Base-by-base conservation (phyloP, 1,139 yeast species). In the Yamadazyma trypodendri region DNA sequence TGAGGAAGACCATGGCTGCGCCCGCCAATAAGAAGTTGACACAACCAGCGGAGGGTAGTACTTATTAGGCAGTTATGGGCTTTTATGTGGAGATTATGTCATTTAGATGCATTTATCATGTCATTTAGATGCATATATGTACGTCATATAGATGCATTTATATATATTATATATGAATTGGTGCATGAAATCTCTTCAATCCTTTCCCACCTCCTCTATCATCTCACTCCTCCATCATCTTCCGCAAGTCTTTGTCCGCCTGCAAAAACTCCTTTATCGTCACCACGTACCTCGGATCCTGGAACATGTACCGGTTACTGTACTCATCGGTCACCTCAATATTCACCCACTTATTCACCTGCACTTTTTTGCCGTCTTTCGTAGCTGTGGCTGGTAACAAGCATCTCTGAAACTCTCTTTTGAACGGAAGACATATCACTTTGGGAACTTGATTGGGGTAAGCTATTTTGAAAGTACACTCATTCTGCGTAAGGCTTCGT, bases 11-110 rank as follows among this genome's bases (percentile, higher is more conserved):
- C 42, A 90, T 92, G 97, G 96, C 96, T 1, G 65, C 79, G 16
- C 76, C 94, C 6, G 65, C 81, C 13, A 90, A 92, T 61, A 83
- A 89, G 69, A 88, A 87, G 65, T 71, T 92, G 48, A 72, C 83
- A 7, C 99, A 92, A 64, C 98, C 98, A 13, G 68, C 84, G 9
- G 99, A 92, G 65, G 97, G 97, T 12, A 63, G 83, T 27, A 78
- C 81, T 17, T 88, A 82, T 55, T 38, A 37, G n/a, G n/a, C n/a
- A n/a, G n/a, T n/a, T n/a, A n/a, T n/a, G n/a, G n/a, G n/a, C n/a
- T n/a, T n/a, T n/a, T n/a, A n/a, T n/a, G n/a, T n/a, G n/a, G n/a
- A n/a, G n/a, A n/a, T n/a, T n/a, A n/a, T n/a, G n/a, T n/a, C n/a
- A n/a, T n/a, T n/a, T n/a, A n/a, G n/a, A n/a, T n/a, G n/a, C n/a